A percentile compares a stretch with the other conserved stretches of the same genome.
Evolutionary conservation across 1,139 yeast genomes (phyloP).

Genomic region (Diutina pseudorugosa): DNA sequence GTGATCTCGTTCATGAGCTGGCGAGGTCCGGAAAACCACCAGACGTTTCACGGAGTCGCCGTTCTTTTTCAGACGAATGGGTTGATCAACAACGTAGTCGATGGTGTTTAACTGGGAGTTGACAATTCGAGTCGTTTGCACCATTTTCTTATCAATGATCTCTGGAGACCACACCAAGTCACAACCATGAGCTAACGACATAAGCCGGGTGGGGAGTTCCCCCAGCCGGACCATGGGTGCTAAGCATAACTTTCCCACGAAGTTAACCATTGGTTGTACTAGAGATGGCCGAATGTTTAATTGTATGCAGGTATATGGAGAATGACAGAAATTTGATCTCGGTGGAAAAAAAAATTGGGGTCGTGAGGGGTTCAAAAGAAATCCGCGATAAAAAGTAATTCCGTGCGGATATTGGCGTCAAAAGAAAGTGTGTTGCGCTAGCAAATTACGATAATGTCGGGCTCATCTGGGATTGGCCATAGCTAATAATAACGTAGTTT

Average conservation of each 20-base stretch:
- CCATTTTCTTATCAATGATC: constrained; percentile 72
- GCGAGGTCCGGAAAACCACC: constrained; percentile 64
- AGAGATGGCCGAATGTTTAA: background rate
- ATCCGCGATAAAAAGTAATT: background rate
- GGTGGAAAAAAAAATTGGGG: background rate
- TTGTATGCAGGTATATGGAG: background rate
- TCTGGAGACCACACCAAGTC: constrained; percentile 97
- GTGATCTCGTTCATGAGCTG: constrained; percentile 45
- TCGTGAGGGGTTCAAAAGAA: background rate
- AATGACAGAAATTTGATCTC: no score
- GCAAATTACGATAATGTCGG: background rate
- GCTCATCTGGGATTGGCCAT: background rate
- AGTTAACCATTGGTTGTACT: constrained; percentile 11
- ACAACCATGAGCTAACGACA: constrained; percentile 76
- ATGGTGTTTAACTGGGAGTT: constrained; percentile 45
- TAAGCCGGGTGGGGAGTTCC: constrained; percentile 76
- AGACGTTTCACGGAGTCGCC: background rate
- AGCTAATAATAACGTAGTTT: background rate
- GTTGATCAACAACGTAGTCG: constrained; percentile 33
- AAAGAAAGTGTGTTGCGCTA: background rate
- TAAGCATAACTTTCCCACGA: constrained; percentile 59
- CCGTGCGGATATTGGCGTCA: background rate
- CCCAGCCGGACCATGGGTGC: constrained; percentile 98
- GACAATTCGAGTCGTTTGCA: constrained; percentile 53
- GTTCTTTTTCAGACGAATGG: constrained; percentile 13